Base-by-base conservation (phyloP, 768 basidiomycete genomes). In the Boletus rufocinnamomeus region DNA sequence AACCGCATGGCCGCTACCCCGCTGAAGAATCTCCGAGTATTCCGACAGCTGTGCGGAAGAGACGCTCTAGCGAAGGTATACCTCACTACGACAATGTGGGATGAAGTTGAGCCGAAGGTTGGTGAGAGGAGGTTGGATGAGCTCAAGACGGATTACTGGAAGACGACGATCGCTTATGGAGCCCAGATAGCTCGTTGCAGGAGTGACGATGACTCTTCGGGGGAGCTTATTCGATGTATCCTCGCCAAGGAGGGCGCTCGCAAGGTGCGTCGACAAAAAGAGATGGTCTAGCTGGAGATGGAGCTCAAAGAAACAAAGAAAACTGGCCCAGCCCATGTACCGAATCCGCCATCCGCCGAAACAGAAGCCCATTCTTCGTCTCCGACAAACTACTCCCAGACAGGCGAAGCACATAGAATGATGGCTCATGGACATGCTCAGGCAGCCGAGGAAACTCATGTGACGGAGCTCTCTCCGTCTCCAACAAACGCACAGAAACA, bases 61-160 rank as follows among this genome's bases (percentile, higher is more conserved):
- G 50, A 65, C 58, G 50, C 76, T 60, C 50, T 74, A n/a, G 58
- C 60, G 1, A 71, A 71, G 13, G 72, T 79, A 5, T 57, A 72
- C 17, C 59, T 79, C 14, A 71, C 67, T 14, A 75, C 78, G 2
- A 77, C 77, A 17, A 77, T 75, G 72, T 79, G 76, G 77, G 73
- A 73, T 58, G 66, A 66, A 41, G 62, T 73, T 17, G 63, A 63
- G 0, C 35, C n/a, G 4, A 43, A 30, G 0, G 58, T 64, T 5
- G 75, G 72, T 5, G 40, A 60, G 27, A 46, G 44, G 44, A 66
- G 65, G 57, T 23, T 57, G 14, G 13, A 50, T 5, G 57, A 67
- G 37, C 63, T 67, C 14, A n/a, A 2, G 21, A 7, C 1, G 21
- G 44, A 53, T 1, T 64, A 54, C 43, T 64, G 63, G 63, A 49